phyloP scores from a whole-genome alignment of 495 filamentous ascomycete species.

The Penicillium pancosmium region DNA sequence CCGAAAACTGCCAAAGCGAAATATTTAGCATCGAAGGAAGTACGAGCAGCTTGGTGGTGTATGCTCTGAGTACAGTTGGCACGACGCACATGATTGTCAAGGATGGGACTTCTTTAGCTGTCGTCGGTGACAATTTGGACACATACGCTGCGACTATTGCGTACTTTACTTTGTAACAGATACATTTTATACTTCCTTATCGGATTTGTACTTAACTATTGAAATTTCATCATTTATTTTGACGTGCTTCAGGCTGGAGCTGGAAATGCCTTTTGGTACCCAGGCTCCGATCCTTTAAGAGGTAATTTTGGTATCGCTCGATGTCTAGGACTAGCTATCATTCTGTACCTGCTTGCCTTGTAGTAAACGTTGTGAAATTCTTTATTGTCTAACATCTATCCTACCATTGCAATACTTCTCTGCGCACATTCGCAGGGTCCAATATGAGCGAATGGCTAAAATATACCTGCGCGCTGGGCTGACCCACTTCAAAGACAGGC shows the following conservation, averaged over 20 bases:
- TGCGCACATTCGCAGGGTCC: slow-evolving; percentile 6
- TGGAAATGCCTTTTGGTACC: too few relatives aligned
- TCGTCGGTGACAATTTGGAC: slow-evolving; percentile 55
- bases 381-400: neutral
- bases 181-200: slow-evolving; percentile 5
- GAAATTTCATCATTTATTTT: slow-evolving; percentile 28
- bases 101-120: slow-evolving; percentile 53
- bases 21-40: slow-evolving; percentile 60
- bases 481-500: slow-evolving; percentile 10
- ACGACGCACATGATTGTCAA: slow-evolving; percentile 46
- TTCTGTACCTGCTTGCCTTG: too few relatives aligned
- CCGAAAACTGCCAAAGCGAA: slow-evolving; percentile 59
- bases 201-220: slow-evolving; percentile 7
- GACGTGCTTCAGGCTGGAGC: too few relatives aligned
- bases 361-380: too few relatives aligned
- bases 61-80: slow-evolving; percentile 56
- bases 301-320: neutral
- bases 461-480: slow-evolving; percentile 6
- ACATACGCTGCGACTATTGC: slow-evolving; percentile 58
- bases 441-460: slow-evolving; percentile 5
- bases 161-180: slow-evolving; percentile 37
- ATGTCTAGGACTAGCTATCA: too few relatives aligned
- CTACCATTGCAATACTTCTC: slow-evolving; percentile 6
- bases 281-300: neutral
- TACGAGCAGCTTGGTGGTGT: slow-evolving; percentile 39